Evolutionary conservation across 768 basidiomycete genomes (phyloP).

Genomic region (Suillus clintonianus): DNA sequence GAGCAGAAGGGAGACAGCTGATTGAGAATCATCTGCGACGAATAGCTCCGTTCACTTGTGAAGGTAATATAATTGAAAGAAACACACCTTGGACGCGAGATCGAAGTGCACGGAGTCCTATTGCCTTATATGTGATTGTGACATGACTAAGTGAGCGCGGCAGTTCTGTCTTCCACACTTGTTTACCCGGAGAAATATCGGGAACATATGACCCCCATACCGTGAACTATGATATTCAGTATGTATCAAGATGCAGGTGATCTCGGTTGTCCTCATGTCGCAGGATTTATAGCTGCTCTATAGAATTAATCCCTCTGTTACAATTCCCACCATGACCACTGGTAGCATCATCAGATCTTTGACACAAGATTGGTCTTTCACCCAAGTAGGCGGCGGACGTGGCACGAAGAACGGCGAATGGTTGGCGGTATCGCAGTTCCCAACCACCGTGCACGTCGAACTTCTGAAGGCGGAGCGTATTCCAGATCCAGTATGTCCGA

Average conservation of each 20-base stretch:
- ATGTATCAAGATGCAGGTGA: slow-evolving; percentile 3
- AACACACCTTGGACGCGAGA: no score
- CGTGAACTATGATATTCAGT: background rate
- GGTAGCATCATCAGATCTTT: slow-evolving; percentile 29
- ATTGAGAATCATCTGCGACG: no score
- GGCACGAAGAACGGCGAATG: slow-evolving; percentile 67
- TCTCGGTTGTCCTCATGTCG: background rate
- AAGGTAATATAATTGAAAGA: no score
- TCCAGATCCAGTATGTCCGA: slow-evolving; percentile 75
- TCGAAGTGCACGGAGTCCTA: no score
- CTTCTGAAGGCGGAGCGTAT: slow-evolving; percentile 72
- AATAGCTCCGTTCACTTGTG: no score
- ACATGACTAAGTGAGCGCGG: no score
- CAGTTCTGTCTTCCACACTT: no score
- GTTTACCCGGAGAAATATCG: slow-evolving; percentile 15
- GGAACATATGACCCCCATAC: background rate
- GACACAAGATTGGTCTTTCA: slow-evolving; percentile 62
- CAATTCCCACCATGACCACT: slow-evolving; percentile 10
- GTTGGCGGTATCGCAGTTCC: slow-evolving; percentile 63
- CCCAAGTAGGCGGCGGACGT: slow-evolving; percentile 62
- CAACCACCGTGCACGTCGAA: slow-evolving; percentile 88
- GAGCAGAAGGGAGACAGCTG: no score
- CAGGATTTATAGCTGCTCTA: slow-evolving; percentile 8
- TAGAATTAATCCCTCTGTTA: background rate
- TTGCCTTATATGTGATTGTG: no score